Base-by-base conservation (phyloP, 805 yeast species). In the Groenewaldozyma tartarivorans region DNA sequence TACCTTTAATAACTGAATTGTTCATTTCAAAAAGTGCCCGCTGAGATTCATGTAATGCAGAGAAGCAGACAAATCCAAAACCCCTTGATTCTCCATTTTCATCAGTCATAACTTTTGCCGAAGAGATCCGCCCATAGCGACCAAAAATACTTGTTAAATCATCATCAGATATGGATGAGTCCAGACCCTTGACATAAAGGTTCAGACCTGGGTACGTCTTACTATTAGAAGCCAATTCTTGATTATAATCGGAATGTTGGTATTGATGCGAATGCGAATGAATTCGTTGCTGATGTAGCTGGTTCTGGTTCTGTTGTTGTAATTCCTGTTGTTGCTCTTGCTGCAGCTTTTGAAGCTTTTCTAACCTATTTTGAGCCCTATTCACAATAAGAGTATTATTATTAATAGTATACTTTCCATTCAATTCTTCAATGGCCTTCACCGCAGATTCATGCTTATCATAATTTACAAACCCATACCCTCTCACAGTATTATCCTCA, bases 51-150 rank as follows among this genome's bases (percentile, higher is more conserved):
- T 74, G 64, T 41, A 82, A 79, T 47, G 64, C 64, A 52, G 75
- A 77, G 55, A 72, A 84, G 61, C 86, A 81, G 40, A 83, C 84
- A 64, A 84, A 84, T 35, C 92, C 94, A 56, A 80, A 84, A 17
- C 92, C 88, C 56, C 77, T 74, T 18, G 90, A 80, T 44, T 66
- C 66, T 24, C 67, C 68, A n/a, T 48, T 43, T 30, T 64, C 67
- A 26, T 42, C 43, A 3, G 76, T 71, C 62, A 77, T 75, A 32
- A 42, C 45, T 27, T 42, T 42, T 3, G 76, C 73, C 33, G 78
- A 71, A 5, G 72, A 65, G 27, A 77, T 71, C 20, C 60, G 63
- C 11, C 83, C 82, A 55, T 59, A 75, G 38, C 52, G 49, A 17
- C 56, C 50, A 52, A 75, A 77, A 42, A 68, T 59, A 2, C 60